phyloP scores from a whole-genome alignment of 176 grass and related monocot genomes.

The Paspalum vaginatum region DNA sequence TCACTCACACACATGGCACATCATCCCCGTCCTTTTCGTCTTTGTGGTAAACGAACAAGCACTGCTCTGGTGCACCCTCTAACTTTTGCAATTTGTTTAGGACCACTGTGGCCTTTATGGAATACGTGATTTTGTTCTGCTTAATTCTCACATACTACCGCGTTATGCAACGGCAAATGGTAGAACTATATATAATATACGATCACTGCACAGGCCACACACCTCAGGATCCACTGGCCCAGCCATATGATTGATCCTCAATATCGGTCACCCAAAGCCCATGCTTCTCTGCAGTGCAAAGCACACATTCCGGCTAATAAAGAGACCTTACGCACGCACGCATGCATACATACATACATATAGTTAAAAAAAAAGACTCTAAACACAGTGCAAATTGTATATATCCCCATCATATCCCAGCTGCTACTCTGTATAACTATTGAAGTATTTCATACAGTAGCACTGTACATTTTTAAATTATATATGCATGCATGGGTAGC shows the following conservation, averaged over 20 bases:
- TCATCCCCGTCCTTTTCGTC: neutral
- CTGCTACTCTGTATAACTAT: too few relatives aligned
- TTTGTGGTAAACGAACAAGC: neutral
- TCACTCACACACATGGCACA: neutral
- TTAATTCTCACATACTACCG: too few relatives aligned
- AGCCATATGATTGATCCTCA: neutral
- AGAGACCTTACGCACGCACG: neutral
- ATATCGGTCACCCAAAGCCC: neutral
- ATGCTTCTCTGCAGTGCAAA: neutral
- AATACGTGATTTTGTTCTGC: too few relatives aligned
- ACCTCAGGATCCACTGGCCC: neutral
- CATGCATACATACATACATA: neutral
- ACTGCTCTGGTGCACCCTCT: neutral
- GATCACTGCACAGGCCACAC: neutral
- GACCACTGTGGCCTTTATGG: too few relatives aligned
- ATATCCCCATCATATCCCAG: neutral
- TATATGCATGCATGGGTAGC: neutral
- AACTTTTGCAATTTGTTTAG: neutral
- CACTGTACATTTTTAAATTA: neutral
- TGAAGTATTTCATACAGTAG: too few relatives aligned
- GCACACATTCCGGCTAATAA: neutral
- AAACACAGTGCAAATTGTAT: neutral
- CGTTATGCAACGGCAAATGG: too few relatives aligned
- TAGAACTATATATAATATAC: neutral
- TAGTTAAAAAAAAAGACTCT: conserved; percentile 15